Evolutionary conservation across 108 stramenopile species (phyloP).

Genomic region (Fragilariopsis cylindrus): DNA sequence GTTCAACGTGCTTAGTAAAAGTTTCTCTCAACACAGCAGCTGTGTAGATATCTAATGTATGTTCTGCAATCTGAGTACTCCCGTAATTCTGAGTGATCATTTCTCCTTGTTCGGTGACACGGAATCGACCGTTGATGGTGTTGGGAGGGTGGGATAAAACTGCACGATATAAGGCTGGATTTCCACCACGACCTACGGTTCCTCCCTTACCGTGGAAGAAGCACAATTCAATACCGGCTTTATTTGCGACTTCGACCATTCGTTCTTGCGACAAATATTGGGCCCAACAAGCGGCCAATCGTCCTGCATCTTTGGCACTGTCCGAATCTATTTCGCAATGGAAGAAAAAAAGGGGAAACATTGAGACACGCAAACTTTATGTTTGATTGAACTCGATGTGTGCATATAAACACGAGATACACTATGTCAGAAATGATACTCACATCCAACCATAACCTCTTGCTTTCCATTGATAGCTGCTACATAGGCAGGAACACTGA

Average conservation of each 20-base stretch:
- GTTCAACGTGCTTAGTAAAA: constrained; percentile 72
- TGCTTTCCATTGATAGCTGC: constrained; percentile 86
- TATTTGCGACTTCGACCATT: constrained; percentile 79
- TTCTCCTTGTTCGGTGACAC: constrained; percentile 98
- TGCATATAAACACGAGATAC: no score
- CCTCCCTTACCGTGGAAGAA: constrained; percentile 99
- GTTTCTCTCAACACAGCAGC: constrained; percentile 89
- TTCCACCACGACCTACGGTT: constrained; percentile 96
- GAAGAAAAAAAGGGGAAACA: not conserved
- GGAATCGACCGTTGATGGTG: constrained; percentile 97
- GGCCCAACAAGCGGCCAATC: constrained; percentile 94
- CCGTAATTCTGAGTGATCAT: constrained; percentile 99
- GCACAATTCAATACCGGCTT: constrained; percentile 84
- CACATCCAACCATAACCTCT: constrained; percentile 97
- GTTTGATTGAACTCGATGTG: no score
- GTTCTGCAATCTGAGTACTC: constrained; percentile 81
- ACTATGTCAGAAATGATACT: not conserved
- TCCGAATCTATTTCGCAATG: constrained; percentile 61
- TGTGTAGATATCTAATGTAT: constrained; percentile 95
- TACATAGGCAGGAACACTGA: constrained; percentile 72
- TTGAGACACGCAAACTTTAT: not conserved
- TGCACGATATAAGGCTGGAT: constrained; percentile 82
- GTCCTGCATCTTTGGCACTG: constrained; percentile 96
- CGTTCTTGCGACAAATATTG: constrained; percentile 93
- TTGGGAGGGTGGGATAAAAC: constrained; percentile 92